Evolutionary conservation across 208 protist genomes (phyloP).

Genomic region (Acanthamoeba sp.): DNA sequence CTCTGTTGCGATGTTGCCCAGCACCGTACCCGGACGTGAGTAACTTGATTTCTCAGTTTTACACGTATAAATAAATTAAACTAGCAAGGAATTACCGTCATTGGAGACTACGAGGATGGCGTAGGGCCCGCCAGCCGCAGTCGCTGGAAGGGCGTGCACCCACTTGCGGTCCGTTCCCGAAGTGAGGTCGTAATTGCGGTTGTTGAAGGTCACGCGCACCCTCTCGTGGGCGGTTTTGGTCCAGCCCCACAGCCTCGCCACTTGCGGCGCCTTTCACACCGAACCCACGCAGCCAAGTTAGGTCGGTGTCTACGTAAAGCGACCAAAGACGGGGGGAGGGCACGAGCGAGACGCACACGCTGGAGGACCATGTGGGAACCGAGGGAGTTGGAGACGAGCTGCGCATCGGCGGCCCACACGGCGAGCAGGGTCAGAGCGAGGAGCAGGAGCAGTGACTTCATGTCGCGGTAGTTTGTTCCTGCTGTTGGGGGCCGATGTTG

Average conservation of each 20-base stretch:
- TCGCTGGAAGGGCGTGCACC: neutral
- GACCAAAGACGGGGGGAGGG: neutral
- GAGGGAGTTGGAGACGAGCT: constrained; percentile 63
- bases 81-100: neutral
- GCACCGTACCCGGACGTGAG: neutral
- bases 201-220: neutral
- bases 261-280: neutral
- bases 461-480: neutral
- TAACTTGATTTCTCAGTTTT: neutral
- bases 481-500: too few species aligned
- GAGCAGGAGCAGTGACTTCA: neutral
- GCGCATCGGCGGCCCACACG: neutral
- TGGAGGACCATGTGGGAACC: constrained; percentile 77
- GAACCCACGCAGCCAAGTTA: neutral
- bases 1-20: neutral
- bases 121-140: constrained; percentile 43
- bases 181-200: neutral
- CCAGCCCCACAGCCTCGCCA: neutral
- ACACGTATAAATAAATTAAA: neutral
- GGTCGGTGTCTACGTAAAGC: neutral
- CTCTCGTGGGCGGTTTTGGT: neutral
- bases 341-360: neutral
- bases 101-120: constrained; percentile 1
- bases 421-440: neutral
- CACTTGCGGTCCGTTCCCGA: constrained; percentile 30